Base-by-base conservation (phyloP, 2,329 filamentous ascomycete species). In the Penicillium polonicum region DNA sequence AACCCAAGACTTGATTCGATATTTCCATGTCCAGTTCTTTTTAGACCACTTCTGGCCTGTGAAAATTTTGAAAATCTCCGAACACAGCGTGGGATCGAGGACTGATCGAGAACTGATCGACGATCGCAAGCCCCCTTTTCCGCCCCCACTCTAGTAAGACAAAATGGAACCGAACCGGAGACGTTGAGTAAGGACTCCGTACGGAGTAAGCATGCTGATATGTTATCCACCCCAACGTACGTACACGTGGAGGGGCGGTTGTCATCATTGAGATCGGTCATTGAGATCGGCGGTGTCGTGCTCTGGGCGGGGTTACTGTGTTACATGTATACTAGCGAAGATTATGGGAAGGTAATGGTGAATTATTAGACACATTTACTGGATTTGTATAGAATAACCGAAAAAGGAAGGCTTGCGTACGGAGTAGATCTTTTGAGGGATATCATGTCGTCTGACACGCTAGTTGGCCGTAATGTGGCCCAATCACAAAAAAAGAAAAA, bases 231-330 rank as follows among this genome's bases (percentile, higher is more conserved):
- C 10, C 21, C 2, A 33, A 17, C 2, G 15, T 36, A 17, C 2
- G 15, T 36, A 39, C 33, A 25, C 9, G 36, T 5, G 19, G 5
- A 21, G 38, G 38, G n/a, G n/a, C 2, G 31, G 9, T 10, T 21
- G 12, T 15, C 25, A 6, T 50, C 27, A 44, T 31, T 55, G 23
- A 55, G 52, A 51, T 55, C 52, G 45, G 38, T 50, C 27, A 44
- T 31, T 55, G 23, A 55, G 52, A 51, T 55, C 52, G 45, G 45
- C 52, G 5, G 44, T 55, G 27, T 38, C 38, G 25, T 50, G 12
- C 19, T 44, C 3, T 39, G 2, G 6, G 36, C 35, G 29, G 52
- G 44, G 36, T 41, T 35, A 41, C 3, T 17, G 33, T 19, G 35
- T 43, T 31, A 21, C n/a, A 49, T 42, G 13, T 43, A 49, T 35